Evolutionary conservation across 306 rosid species (phyloP).

Genomic region (Amphicarpaea edgeworthii): DNA sequence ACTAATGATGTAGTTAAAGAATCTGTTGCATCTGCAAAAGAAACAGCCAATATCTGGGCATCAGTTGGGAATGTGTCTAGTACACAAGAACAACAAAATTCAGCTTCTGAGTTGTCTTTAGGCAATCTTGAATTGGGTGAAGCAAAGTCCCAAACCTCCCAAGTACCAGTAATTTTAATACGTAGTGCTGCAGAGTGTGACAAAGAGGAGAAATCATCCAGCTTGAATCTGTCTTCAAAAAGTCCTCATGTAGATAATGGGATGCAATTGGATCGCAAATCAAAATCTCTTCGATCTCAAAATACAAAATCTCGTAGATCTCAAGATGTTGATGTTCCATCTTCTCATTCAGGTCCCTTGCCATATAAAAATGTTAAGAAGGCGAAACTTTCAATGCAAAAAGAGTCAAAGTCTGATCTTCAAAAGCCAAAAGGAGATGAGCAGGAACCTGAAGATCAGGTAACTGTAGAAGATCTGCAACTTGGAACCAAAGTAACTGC

Average conservation of each 20-base stretch:
- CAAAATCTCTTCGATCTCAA: constrained; percentile 39
- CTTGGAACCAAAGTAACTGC: constrained; percentile 77
- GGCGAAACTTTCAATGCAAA: constrained; percentile 47
- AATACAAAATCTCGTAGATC: constrained; percentile 36
- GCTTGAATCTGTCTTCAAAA: constrained; percentile 51
- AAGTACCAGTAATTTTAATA: constrained; percentile 70
- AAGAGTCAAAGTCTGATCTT: constrained; percentile 43
- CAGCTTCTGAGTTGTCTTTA: constrained; percentile 50
- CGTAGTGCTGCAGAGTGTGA: constrained; percentile 92
- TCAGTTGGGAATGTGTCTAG: constrained; percentile 51
- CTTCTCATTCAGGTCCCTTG: constrained; percentile 48
- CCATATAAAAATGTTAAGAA: constrained; percentile 48
- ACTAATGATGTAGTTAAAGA: constrained; percentile 47
- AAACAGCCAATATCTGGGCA: constrained; percentile 57
- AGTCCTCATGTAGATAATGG: constrained; percentile 36
- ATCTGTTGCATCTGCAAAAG: constrained; percentile 55
- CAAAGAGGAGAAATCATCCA: constrained; percentile 72
- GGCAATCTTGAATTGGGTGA: constrained; percentile 49
- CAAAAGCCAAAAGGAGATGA: constrained; percentile 34
- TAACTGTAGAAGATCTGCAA: constrained; percentile 60
- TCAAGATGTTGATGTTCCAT: constrained; percentile 46
- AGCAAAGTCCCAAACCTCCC: constrained; percentile 51
- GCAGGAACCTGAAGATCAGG: constrained; percentile 49
- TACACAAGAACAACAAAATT: constrained; percentile 50
- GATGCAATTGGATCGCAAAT: constrained; percentile 46